phyloP scores from a whole-genome alignment of 176 grass and related monocot species.

The Dendrocalamus sinicus region DNA sequence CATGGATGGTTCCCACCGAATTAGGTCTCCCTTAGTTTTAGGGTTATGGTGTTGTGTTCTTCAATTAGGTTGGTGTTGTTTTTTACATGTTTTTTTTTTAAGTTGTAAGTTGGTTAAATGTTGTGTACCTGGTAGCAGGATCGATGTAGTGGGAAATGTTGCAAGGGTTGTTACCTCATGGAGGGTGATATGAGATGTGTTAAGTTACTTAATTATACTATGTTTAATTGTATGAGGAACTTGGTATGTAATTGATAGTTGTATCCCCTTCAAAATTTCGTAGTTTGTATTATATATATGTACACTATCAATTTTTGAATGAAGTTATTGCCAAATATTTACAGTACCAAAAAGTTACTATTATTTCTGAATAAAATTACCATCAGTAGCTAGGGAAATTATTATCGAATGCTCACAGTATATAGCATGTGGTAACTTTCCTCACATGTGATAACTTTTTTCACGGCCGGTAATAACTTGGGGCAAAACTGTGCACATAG shows the following conservation, averaged over 20 bases:
- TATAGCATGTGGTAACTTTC: too few relatives aligned
- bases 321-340: too few relatives aligned
- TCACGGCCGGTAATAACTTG: too few relatives aligned
- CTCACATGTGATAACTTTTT: too few relatives aligned
- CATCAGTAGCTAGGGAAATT: too few relatives aligned
- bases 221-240: conserved; percentile 61
- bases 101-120: conserved; percentile 40
- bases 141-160: conserved; percentile 36
- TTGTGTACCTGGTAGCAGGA: conserved; percentile 38
- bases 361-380: too few relatives aligned
- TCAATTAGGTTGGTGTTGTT: conserved; percentile 43
- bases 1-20: conserved; percentile 9
- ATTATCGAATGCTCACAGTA: too few relatives aligned
- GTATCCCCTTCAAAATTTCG: conserved; percentile 14
- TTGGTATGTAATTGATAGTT: conserved; percentile 23
- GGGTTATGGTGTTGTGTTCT: conserved; percentile 39
- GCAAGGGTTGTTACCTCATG: conserved; percentile 48
- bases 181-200: conserved; percentile 50
- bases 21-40: conserved; percentile 45
- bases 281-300: conserved; percentile 1
- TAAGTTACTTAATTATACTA: conserved; percentile 60
- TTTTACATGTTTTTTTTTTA: conserved; percentile 30
- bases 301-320: too few relatives aligned
- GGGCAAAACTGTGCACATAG: too few relatives aligned
- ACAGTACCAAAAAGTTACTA: too few relatives aligned